Percentiles rank a stretch among this genome's conserved stretches.
These are phyloP conservation scores for Hypoxylon sp. DNA, from an alignment of 2,329 filamentous ascomycete genomes.

Conservation along the genomic window DNA sequence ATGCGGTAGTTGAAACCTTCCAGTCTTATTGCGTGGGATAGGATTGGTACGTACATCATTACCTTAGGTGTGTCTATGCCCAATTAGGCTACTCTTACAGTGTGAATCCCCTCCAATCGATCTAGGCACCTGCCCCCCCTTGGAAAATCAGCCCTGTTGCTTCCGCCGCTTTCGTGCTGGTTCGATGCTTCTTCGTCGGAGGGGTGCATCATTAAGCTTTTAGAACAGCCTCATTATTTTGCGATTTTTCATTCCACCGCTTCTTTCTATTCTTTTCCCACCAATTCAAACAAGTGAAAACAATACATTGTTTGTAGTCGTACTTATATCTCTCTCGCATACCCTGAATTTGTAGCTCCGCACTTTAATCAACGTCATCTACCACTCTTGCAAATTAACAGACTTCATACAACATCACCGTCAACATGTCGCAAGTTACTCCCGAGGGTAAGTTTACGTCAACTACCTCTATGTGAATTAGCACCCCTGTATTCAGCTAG, in stretches of 20 bases:
- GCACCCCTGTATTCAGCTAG: constrained; percentile 6
- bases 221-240: constrained; percentile 44
- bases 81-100: constrained; percentile 33
- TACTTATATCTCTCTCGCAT: constrained; percentile 15
- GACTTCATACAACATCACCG: constrained; percentile 8
- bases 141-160: constrained; percentile 43
- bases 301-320: constrained; percentile 4
- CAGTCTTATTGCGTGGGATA: constrained; percentile 17
- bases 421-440: constrained; percentile 55
- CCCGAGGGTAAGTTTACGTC: constrained; percentile 57
- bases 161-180: constrained; percentile 47
- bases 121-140: constrained; percentile 36
- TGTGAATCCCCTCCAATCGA: constrained; percentile 29
- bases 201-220: constrained; percentile 46
- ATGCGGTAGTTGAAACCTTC: constrained; percentile 13
- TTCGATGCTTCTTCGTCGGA: constrained; percentile 39
- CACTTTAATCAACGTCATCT: constrained; percentile 23
- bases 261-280: constrained; percentile 31
- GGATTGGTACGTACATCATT: constrained; percentile 14
- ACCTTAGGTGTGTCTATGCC: constrained; percentile 7
- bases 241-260: constrained; percentile 37
- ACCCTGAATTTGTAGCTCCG: neutral
- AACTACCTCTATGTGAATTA: constrained; percentile 4
- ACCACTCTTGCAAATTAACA: constrained; percentile 4
- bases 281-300: constrained; percentile 28